A percentile compares a stretch with the other conserved stretches of the same genome.
Evolutionary conservation across 2,329 filamentous ascomycete genomes (phyloP).

Genomic region (Hysterium pulicare): DNA sequence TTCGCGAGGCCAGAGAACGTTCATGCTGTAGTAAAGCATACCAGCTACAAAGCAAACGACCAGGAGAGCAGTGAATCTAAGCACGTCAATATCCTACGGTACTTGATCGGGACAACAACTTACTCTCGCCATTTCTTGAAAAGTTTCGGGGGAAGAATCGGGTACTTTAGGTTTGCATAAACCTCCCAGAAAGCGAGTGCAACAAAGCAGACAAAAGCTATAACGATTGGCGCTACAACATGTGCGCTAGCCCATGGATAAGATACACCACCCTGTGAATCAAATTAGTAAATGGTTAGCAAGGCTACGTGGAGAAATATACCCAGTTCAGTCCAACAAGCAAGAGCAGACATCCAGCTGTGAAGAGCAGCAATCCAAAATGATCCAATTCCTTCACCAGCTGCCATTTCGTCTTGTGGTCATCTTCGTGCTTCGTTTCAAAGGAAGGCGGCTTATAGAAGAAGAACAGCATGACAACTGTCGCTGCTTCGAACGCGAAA

Average conservation of each 20-base stretch:
- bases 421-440: slow-evolving; percentile 26
- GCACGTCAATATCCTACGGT: too few relatives aligned
- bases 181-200: slow-evolving; percentile 47
- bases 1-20: slow-evolving; percentile 23
- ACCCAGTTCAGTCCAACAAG: slow-evolving; percentile 52
- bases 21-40: slow-evolving; percentile 27
- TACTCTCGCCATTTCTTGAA: slow-evolving; percentile 18
- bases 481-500: slow-evolving; percentile 26
- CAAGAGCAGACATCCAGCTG: slow-evolving; percentile 34
- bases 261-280: slow-evolving; percentile 26
- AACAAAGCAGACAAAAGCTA: slow-evolving; percentile 43
- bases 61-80: slow-evolving; percentile 14
- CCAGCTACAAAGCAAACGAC: slow-evolving; percentile 19
- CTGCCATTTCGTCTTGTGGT: slow-evolving; percentile 22
- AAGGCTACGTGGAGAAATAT: slow-evolving; percentile 9
- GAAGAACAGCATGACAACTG: slow-evolving; percentile 29
- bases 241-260: slow-evolving; percentile 44
- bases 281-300: background rate
- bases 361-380: slow-evolving; percentile 48
- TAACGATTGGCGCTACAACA: slow-evolving; percentile 45
- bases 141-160: slow-evolving; percentile 21
- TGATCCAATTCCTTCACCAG: slow-evolving; percentile 48
- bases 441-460: slow-evolving; percentile 28
- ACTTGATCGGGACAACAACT: too few relatives aligned
- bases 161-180: slow-evolving; percentile 43